Conservation (phyloP, 192 early-diverging fungal species). For the Thoreauomyces humboldtii region DNA sequence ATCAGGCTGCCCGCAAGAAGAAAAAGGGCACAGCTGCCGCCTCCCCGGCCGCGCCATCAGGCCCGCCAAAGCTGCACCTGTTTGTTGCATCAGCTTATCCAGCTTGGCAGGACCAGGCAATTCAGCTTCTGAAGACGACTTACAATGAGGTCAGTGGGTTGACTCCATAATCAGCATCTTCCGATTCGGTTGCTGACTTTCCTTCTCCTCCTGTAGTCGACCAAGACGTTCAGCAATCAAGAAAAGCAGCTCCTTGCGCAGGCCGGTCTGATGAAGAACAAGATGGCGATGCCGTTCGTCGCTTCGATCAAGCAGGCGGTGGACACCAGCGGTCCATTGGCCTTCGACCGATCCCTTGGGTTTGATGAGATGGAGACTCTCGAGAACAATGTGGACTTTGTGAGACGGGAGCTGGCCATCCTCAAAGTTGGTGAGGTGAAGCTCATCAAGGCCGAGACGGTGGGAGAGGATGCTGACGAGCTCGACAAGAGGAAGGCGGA, state of each 20-base stretch:
- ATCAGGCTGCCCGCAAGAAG: slow-evolving; percentile 67
- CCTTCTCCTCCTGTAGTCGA: too few relatives aligned
- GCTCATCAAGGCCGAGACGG: slow-evolving; percentile 27
- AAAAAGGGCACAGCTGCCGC: slow-evolving; percentile 40
- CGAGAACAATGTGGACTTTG: slow-evolving; percentile 41
- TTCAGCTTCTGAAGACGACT: slow-evolving; percentile 39
- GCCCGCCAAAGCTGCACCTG: slow-evolving; percentile 54
- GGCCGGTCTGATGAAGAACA: slow-evolving; percentile 85
- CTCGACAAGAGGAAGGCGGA: slow-evolving; percentile 44
- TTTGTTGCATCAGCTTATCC: slow-evolving; percentile 83
- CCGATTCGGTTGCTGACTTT: too few relatives aligned
- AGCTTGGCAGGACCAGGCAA: slow-evolving; percentile 82
- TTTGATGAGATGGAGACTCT: slow-evolving; percentile 84
- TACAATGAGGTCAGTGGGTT: slow-evolving; percentile 50
- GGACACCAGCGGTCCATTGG: slow-evolving; percentile 58
- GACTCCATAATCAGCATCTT: too few relatives aligned
- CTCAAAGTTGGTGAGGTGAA: slow-evolving; percentile 40
- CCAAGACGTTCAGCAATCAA: slow-evolving; percentile 63
- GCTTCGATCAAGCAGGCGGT: slow-evolving; percentile 75
- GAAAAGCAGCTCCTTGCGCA: slow-evolving; percentile 64
- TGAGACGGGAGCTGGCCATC: slow-evolving; percentile 42
- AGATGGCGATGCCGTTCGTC: slow-evolving; percentile 95
- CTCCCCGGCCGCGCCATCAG: slow-evolving; percentile 41
- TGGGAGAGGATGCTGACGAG: slow-evolving; percentile 11
- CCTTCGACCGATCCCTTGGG: slow-evolving; percentile 75